Base-by-base conservation (phyloP, 2,329 filamentous ascomycete species). In the Ophiosphaerella narmari region DNA sequence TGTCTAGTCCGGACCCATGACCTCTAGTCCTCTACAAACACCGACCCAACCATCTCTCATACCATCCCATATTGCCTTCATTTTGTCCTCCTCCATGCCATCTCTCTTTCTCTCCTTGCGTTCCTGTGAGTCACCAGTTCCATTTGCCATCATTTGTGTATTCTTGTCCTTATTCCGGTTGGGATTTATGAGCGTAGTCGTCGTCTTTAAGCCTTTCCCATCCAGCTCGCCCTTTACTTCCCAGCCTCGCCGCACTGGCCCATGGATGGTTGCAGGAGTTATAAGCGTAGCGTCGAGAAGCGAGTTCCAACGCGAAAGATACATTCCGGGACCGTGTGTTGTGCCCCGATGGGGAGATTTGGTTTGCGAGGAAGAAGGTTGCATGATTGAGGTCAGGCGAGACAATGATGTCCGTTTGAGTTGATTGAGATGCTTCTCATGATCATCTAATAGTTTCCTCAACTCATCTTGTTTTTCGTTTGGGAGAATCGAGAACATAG, bases 281-380 rank as follows among this genome's bases (percentile, higher is more conserved):
- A 92, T 85, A 39, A 80, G 70, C 0, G 89, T 89, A n/a, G 80
- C 76, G 65, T 91, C 86, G 3, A 92, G 76, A 6, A 91, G 76
- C 1, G 82, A 77, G 66, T 91, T 86, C 89, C 89, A 92, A 42
- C 85, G 81, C 1, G 83, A 79, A 21, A 91, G 80, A 65, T 88
- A 92, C 39, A 88, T 82, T 1, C 89, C 89, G 0, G 89, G 88
- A 0, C 88, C 88, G 21, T 78, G 79, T 45, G 81, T 80, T 32
- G 75, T 77, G 3, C 69, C 65, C 12, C 44, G 46, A n/a, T 42
- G 18, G 24, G 26, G 11, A 13, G 40, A 33, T 33, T 48, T 52
- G 14, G 36, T 32, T 4, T 50, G 39, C 13, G 59, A 54, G 5
- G 43, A 5, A 4, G 55, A 32, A 2, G 54, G 42, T 8, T 48